Base-by-base conservation (phyloP, 2,329 filamentous ascomycete genomes). In the Pseudogymnoascus sp. region DNA sequence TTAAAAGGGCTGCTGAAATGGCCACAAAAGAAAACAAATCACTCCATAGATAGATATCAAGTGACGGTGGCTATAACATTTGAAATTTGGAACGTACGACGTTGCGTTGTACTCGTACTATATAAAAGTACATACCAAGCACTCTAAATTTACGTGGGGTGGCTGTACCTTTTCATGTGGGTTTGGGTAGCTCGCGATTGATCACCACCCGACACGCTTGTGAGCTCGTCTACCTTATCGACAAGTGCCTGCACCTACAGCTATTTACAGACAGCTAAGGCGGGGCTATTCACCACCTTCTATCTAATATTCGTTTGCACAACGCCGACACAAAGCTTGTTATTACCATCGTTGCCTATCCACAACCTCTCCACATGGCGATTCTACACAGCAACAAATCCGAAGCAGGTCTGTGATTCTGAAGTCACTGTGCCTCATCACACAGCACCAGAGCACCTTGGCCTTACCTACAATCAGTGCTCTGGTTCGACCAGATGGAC, bases 381-480 rank as follows among this genome's bases (percentile, higher is more conserved):
- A 54, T 54, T 17, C 29, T 54, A 54, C 10, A 33, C 47, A 21
- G n/a, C 47, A 33, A n/a, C 29, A 33, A 4, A 31, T 33, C 29
- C 29, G 47, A 54, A 54, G n/a, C 47, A 54, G 47, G 47, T 26
- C 47, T 54, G 47, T 54, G 47, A 54, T 54, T 35, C 11, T 17
- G 15, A 54, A 54, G 26, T 54, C 47, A 54, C 50, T 41, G 47
- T 62, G 21, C 44, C 58, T 57, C 26, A 37, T 13, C 58, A 41
- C 31, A 29, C 57, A 17, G 29, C 21, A 29, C 29, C 33, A 62
- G 31, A 44, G 31, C 31, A 31, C 50, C 44, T 76, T 54, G 47
- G 29, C 26, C 44, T 31, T 50, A 10, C 44, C 83, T 83, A 81
- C 80, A 82, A 77, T 77, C 75, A 72, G 74, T 76, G 71, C 76